Base-by-base conservation (phyloP, 2,329 filamentous ascomycete genomes). In the Pseudohalonectria lignicola region DNA sequence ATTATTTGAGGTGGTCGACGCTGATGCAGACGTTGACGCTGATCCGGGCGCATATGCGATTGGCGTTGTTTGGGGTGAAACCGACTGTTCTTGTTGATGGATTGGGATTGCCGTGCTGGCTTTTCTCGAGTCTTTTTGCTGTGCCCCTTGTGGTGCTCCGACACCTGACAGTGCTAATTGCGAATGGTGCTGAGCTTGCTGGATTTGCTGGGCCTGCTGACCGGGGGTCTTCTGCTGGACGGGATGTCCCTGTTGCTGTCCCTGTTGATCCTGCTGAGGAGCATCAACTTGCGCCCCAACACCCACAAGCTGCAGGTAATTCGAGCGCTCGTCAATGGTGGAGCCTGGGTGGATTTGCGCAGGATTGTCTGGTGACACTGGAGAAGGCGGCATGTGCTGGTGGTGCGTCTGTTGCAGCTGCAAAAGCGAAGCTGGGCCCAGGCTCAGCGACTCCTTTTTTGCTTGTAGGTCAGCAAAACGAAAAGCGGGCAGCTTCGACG, bases 401-500 rank as follows among this genome's bases (percentile, higher is more conserved):
- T n/a, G 15, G 34, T 36, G 25, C 25, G n/a, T 16, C 17, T 12
- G 25, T 17, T 37, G 35, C 16, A 17, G 25, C 21, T 26, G 57
- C 41, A 57, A 49, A 40, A 60, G 51, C 39, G 51, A 52, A 33
- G 60, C 53, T 26, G 9, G 36, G 23, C 23, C 23, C 34, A 54
- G 45, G 28, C 51, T 47, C 28, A 62, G 53, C 34, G 53, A 45
- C 25, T 57, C 49, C 43, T 60, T 56, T 42, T 31, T 17, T 5
- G 21, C 16, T 28, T 58, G 60, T 40, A 66, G 56, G 54, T 74
- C 69, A 45, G 61, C 65, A 49, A 71, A 70, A 41, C 70, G 70
- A 53, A 68, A 72, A 17, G 69, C 62, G 20, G 71, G 70, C 45
- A 74, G 55, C 48, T 74, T 74, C 43, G 70, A 74, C 29, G 69